These are phyloP conservation scores for Candida railenensis DNA, from an alignment of 805 yeast species.

Conservation along the genomic window DNA sequence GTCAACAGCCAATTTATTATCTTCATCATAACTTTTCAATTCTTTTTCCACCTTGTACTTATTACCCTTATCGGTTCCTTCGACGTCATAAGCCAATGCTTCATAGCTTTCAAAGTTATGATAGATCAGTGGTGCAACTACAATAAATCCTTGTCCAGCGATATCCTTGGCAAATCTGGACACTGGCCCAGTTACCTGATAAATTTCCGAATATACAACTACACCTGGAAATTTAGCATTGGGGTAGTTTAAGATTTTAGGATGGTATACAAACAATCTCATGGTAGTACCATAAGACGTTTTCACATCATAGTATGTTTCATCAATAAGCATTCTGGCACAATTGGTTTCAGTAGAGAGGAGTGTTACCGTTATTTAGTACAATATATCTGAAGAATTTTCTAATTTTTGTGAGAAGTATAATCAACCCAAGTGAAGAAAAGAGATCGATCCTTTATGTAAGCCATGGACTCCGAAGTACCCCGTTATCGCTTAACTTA, in stretches of 20 bases:
- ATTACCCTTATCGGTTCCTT: constrained; percentile 78
- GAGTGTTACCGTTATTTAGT: no score
- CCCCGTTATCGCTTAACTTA: neutral
- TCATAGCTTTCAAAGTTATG: constrained; percentile 69
- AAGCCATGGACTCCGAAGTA: neutral
- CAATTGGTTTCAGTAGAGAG: no score
- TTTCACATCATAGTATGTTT: constrained; percentile 58
- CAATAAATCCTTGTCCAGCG: constrained; percentile 78
- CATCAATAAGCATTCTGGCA: constrained; percentile 61
- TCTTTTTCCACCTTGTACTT: constrained; percentile 64
- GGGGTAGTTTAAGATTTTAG: constrained; percentile 72
- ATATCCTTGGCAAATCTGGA: constrained; percentile 73
- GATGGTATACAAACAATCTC: constrained; percentile 66
- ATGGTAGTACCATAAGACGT: constrained; percentile 68
- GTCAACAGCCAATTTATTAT: constrained; percentile 61
- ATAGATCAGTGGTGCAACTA: constrained; percentile 76
- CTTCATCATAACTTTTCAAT: constrained; percentile 73
- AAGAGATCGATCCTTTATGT: neutral
- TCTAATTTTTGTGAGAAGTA: no score
- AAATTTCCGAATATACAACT: constrained; percentile 74
- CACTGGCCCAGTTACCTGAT: constrained; percentile 83
- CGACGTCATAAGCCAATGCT: constrained; percentile 65
- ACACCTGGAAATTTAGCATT: constrained; percentile 80
- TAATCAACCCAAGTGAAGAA: no score
- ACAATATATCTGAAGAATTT: no score